Conservation (phyloP, 208 protist genomes). For the Crithidia fasciculata region DNA sequence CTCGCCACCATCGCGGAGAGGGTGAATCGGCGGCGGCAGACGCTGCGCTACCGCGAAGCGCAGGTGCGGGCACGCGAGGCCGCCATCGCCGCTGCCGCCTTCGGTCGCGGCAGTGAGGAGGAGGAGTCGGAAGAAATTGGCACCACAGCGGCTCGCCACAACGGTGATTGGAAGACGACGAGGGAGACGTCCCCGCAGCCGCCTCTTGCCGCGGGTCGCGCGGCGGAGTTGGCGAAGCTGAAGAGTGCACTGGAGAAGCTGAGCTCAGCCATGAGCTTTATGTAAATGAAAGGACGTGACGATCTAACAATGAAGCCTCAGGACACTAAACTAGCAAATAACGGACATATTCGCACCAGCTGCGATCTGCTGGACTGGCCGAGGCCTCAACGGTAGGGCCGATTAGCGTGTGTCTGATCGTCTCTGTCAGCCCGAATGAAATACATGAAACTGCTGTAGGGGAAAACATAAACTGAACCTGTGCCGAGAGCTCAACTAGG, state of each 20-base stretch:
- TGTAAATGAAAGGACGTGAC: neutral
- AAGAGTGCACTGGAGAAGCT: constrained; percentile 36
- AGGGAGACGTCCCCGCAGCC: neutral
- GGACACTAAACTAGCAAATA: too few species aligned
- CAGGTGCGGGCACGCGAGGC: constrained; percentile 8
- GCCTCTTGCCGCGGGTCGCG: neutral
- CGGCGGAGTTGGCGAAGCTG: constrained; percentile 15
- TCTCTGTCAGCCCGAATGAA: too few species aligned
- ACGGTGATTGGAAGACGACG: neutral
- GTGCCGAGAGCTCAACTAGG: too few species aligned
- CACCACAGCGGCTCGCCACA: neutral
- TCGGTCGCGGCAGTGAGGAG: neutral
- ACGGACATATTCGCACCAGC: too few species aligned
- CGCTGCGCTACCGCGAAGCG: constrained; percentile 28
- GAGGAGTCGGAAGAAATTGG: too few species aligned
- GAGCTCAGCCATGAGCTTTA: constrained; percentile 20
- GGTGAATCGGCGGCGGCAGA: constrained; percentile 40
- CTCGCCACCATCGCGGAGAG: constrained; percentile 64
- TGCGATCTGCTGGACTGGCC: too few species aligned
- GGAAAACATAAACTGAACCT: too few species aligned
- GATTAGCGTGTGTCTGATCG: too few species aligned
- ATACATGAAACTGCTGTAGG: too few species aligned
- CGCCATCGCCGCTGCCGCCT: neutral
- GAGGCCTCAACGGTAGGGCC: too few species aligned
- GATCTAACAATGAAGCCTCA: too few species aligned